Evolutionary conservation across 225 moss, liverwort and hornwort genomes (phyloP), one percentile per base, ranked within the genome.

Genomic region (Climacium dendroides): DNA sequence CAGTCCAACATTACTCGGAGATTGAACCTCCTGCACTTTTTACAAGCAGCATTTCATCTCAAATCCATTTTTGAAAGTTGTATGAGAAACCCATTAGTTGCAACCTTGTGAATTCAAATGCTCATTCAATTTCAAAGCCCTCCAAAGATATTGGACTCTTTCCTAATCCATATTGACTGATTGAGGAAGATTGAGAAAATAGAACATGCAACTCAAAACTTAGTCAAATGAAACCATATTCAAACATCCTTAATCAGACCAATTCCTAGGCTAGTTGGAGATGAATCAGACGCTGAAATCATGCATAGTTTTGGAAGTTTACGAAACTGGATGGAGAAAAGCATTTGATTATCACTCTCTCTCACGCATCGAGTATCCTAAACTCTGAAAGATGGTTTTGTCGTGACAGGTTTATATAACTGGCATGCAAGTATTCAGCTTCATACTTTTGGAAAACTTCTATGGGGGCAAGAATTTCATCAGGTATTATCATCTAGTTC

Each of bases 391-490:
- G 45, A 45, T 85, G 74, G 82, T 85, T 43, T 80, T 88, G 47
- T 83, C 70, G 55, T 57, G 86, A 74, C 91, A 97, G 97, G 97
- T 87, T 92, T 98, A 79, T 94, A 96, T 80, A 94, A 91, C 80
- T 98, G 96, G 97, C 93, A 93, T 85, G 96, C 92, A 86, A 96
- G 94, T 92, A 83, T 98, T 62, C 96, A 96, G 89, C 89, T 98
- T 71, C 97, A 95, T 87, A 96, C 97, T 24, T 96, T 98, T 90
- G 94, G 96, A 78, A 98, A 94, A 84, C 94, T 92, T 70, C 89
- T 96, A 79, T 96, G 96, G 96, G 94, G 79, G 78, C 93, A 92
- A 89, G 88, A 93, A 59, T 98, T 94, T 86, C 89, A 77, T 60
- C 93, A 96, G 94, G 95, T 96, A 85, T 57, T 50, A 14, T 41